Percentiles rank a stretch among this genome's conserved stretches.
These are phyloP conservation scores for Bothriochloa decipiens DNA, from an alignment of 176 grass and related monocot genomes.

Conservation along the genomic window DNA sequence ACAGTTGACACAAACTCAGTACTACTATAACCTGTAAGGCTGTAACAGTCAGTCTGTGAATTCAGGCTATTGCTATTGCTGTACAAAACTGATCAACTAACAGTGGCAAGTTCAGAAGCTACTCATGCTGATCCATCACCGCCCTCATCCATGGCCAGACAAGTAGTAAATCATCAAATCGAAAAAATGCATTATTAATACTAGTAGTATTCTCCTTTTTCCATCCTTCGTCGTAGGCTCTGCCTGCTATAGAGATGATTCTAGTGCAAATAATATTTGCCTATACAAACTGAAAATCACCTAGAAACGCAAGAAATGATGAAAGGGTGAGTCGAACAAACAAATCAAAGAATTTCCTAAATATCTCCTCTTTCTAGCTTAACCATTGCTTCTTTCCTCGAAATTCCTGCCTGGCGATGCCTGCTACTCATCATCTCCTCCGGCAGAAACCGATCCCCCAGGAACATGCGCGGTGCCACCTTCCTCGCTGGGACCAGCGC, in stretches of 20 bases:
- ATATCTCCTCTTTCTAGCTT: conserved; percentile 20
- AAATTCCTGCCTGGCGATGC: background rate
- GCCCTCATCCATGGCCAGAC: too few species aligned
- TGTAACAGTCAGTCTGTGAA: background rate
- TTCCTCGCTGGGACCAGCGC: conserved; percentile 35
- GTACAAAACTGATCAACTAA: background rate
- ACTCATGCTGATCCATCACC: too few species aligned
- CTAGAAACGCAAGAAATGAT: background rate
- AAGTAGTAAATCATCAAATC: too few species aligned
- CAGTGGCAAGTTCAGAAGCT: background rate
- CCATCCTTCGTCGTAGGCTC: background rate
- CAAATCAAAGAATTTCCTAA: too few species aligned
- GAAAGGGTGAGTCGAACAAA: too few species aligned
- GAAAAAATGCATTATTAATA: background rate
- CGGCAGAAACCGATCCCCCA: background rate
- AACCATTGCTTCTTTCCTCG: background rate
- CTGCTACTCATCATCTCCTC: too few species aligned
- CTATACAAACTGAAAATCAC: conserved; percentile 21
- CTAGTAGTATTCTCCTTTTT: background rate
- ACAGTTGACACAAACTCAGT: background rate
- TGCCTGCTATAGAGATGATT: background rate
- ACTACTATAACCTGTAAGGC: background rate
- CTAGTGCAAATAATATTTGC: conserved; percentile 31
- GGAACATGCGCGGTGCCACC: conserved; percentile 23
- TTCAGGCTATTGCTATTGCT: background rate